A percentile compares a stretch with the other conserved stretches of the same genome.
Evolutionary conservation across 495 filamentous ascomycete genomes (phyloP).

Genomic region (Oleoguttula mirabilis): DNA sequence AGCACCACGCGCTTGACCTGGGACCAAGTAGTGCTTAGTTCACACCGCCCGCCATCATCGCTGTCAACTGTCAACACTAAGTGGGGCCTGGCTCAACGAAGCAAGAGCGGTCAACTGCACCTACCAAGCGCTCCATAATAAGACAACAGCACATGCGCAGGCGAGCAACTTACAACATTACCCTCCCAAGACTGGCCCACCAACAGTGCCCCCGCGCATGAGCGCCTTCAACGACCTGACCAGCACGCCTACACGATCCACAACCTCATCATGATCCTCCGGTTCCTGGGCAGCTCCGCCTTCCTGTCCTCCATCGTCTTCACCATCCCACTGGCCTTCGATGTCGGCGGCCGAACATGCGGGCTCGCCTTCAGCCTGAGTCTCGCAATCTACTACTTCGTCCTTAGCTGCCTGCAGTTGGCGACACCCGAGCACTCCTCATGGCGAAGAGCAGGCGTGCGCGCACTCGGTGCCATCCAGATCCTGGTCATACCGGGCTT

Average conservation of each 20-base stretch:
- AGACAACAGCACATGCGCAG: no score
- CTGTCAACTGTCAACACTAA: no score
- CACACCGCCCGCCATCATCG: no score
- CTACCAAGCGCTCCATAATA: no score
- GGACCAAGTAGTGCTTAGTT: no score
- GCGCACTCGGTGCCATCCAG: conserved; percentile 59
- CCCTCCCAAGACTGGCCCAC: not conserved
- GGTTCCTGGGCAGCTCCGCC: conserved; percentile 39
- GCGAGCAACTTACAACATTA: no score
- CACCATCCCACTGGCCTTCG: conserved; percentile 89
- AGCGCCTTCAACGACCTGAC: not conserved
- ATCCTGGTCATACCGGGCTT: conserved; percentile 71
- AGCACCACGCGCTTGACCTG: no score
- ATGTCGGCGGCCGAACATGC: conserved; percentile 88
- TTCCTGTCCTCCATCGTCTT: conserved; percentile 83
- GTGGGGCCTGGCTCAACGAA: no score
- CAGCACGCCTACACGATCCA: not conserved
- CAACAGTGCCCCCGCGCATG: not conserved
- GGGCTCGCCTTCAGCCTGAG: conserved; percentile 85
- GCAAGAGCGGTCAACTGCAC: no score
- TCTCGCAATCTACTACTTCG: conserved; percentile 76
- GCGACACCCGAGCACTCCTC: conserved; percentile 68
- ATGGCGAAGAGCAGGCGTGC: conserved; percentile 54
- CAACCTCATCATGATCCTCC: conserved; percentile 17
- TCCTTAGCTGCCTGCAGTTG: conserved; percentile 69